Evolutionary conservation across 2,329 filamentous ascomycete genomes (phyloP).

Genomic region (Cytospora paraplurivora): DNA sequence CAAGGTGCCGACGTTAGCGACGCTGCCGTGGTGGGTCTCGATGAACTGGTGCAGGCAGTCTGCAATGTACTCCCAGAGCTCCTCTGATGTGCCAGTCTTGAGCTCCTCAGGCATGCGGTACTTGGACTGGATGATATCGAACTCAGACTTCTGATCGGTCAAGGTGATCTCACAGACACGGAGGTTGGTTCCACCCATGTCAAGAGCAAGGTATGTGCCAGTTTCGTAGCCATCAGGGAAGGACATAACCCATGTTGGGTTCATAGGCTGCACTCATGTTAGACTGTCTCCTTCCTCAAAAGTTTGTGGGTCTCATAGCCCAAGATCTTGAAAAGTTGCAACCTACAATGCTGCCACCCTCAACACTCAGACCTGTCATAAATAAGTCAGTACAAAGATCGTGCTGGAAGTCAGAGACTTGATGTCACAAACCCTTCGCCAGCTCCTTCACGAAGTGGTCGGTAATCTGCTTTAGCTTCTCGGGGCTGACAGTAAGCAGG

Average conservation of each 20-base stretch:
- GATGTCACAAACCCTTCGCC: slow-evolving; percentile 65
- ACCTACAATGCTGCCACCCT: slow-evolving; percentile 91
- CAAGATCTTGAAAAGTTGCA: background rate
- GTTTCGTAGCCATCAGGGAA: slow-evolving; percentile 86
- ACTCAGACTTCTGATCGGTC: slow-evolving; percentile 84
- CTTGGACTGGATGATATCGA: slow-evolving; percentile 94
- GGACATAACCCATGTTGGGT: slow-evolving; percentile 93
- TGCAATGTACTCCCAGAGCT: slow-evolving; percentile 94
- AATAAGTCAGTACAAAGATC: slow-evolving; percentile 22
- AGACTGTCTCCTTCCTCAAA: slow-evolving; percentile 5
- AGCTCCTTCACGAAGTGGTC: slow-evolving; percentile 88
- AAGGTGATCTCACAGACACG: slow-evolving; percentile 92
- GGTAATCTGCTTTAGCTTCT: slow-evolving; percentile 87
- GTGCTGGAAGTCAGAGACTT: slow-evolving; percentile 6
- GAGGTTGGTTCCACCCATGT: slow-evolving; percentile 96
- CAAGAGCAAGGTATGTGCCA: slow-evolving; percentile 84
- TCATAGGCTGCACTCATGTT: slow-evolving; percentile 75
- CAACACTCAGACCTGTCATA: slow-evolving; percentile 70
- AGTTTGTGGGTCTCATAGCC: too few species aligned
- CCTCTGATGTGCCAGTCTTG: slow-evolving; percentile 79
- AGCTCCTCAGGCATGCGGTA: slow-evolving; percentile 93
- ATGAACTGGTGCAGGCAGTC: slow-evolving; percentile 91
- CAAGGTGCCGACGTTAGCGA: slow-evolving; percentile 62
- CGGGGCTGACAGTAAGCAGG: slow-evolving; percentile 73
- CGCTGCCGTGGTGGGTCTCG: slow-evolving; percentile 76